These are phyloP conservation scores for Hevea brasiliensis DNA, from an alignment of 345 rosid genomes.

Conservation along the genomic window DNA sequence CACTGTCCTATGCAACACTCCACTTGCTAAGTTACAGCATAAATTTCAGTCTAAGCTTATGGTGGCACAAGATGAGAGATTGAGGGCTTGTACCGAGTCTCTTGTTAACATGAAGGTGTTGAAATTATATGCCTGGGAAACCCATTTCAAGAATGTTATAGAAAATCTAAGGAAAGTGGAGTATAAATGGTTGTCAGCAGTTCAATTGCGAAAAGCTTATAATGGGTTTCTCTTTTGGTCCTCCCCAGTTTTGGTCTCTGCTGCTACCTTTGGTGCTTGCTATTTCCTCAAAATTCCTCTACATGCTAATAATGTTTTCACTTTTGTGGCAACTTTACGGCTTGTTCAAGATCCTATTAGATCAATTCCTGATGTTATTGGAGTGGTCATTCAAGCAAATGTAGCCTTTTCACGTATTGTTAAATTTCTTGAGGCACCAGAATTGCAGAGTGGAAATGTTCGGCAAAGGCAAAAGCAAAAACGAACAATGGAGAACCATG, in stretches of 20 bases:
- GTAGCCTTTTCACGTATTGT: slow-evolving; percentile 79
- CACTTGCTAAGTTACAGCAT: slow-evolving; percentile 91
- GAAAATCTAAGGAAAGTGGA: slow-evolving; percentile 68
- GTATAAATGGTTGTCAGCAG: slow-evolving; percentile 69
- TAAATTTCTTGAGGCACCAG: slow-evolving; percentile 84
- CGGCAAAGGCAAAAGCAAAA: slow-evolving; percentile 26
- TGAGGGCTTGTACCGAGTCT: slow-evolving; percentile 82
- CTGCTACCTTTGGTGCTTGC: slow-evolving; percentile 86
- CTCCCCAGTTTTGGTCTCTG: slow-evolving; percentile 84
- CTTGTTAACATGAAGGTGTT: slow-evolving; percentile 87
- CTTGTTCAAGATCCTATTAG: slow-evolving; percentile 88
- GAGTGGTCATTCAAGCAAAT: slow-evolving; percentile 81
- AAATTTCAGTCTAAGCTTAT: slow-evolving; percentile 75
- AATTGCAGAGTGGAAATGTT: slow-evolving; percentile 59
- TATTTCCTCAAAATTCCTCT: slow-evolving; percentile 76
- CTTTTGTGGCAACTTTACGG: slow-evolving; percentile 86
- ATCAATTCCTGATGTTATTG: slow-evolving; percentile 81
- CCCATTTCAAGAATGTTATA: slow-evolving; percentile 75
- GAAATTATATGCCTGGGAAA: slow-evolving; percentile 94
- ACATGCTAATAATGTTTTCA: slow-evolving; percentile 81
- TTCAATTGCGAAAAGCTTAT: slow-evolving; percentile 69
- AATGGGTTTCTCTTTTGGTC: slow-evolving; percentile 80
- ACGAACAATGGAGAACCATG: slow-evolving; percentile 26
- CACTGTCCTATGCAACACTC: slow-evolving; percentile 81
- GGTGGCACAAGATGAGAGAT: slow-evolving; percentile 76